These are phyloP conservation scores for Periconia sp. DNA, from an alignment of 2,329 filamentous ascomycete genomes.

Conservation along the genomic window DNA sequence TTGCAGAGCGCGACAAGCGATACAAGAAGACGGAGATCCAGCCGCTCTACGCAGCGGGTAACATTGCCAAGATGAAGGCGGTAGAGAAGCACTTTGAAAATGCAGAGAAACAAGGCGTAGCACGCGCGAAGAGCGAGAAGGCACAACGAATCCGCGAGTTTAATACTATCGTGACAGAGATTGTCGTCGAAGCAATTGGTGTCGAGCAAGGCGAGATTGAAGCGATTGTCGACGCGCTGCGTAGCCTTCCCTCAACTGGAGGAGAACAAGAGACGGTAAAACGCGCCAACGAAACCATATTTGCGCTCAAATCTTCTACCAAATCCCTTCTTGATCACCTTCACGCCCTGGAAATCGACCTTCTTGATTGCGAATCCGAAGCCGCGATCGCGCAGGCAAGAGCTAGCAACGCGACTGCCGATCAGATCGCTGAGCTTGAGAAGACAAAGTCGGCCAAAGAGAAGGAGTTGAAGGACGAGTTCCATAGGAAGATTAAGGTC, in stretches of 20 bases:
- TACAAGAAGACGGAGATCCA: conserved; percentile 58
- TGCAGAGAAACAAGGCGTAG: conserved; percentile 54
- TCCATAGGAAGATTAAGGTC: conserved; percentile 44
- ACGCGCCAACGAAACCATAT: conserved; percentile 29
- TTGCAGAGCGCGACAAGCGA: conserved; percentile 56
- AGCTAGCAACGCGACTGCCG: conserved; percentile 47
- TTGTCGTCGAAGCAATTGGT: conserved; percentile 53
- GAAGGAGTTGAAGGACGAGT: conserved; percentile 35
- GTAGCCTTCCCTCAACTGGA: conserved; percentile 28
- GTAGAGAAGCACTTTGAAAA: conserved; percentile 49
- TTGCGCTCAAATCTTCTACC: conserved; percentile 41
- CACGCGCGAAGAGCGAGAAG: conserved; percentile 53
- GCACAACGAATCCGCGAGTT: conserved; percentile 54
- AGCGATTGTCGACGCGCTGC: conserved; percentile 47
- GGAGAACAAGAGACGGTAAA: conserved; percentile 24
- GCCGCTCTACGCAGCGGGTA: conserved; percentile 54
- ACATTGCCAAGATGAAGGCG: conserved; percentile 53
- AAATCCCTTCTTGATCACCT: conserved; percentile 47
- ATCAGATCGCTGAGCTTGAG: conserved; percentile 42
- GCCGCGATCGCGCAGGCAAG: conserved; percentile 57
- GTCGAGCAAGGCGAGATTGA: conserved; percentile 56
- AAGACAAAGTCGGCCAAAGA: conserved; percentile 35
- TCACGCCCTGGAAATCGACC: conserved; percentile 50
- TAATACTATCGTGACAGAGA: conserved; percentile 54
- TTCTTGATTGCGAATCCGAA: conserved; percentile 56